Base-by-base conservation (phyloP, 2,329 filamentous ascomycete species). In the Fusarium decemcellulare region DNA sequence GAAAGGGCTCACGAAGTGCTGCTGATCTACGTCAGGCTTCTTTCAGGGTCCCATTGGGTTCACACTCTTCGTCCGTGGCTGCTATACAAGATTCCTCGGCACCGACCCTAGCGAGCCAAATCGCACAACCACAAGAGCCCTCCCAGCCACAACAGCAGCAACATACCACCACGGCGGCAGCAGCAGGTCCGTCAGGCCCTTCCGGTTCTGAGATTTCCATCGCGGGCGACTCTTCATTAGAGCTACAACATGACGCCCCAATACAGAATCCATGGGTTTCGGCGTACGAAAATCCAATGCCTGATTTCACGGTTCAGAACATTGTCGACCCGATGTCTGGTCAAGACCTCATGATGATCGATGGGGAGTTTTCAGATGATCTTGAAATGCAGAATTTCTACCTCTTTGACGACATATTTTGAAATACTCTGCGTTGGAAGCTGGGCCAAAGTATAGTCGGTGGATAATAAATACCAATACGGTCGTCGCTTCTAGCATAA, bases 271-370 rank as follows among this genome's bases (percentile, higher is more conserved):
- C 40, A 43, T 43, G 40, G 40, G 16, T 34, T 52, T 6, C 29
- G 52, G 36, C 42, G 10, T 29, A 15, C 42, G 15, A 27, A 48
- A 11, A 16, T 18, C 15, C 32, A 14, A 32, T 55, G 8, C 42
- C 48, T 4, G 37, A 61, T 32, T 55, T 55, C 29, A 36, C 36
- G n/a, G 30, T 61, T 14, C 51, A 46, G 18, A 51, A 42, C 34
- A 44, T 55, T 8, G 16, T 36, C 8, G 58, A 55, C 18, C 16
- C 42, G 6, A 32, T 46, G 16, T 27, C 36, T 18, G 23, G 43
- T 18, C 14, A 42, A 4, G 52, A 61, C 48, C 42, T 46, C 12
- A 55, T 55, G 51, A 37, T 42, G 15, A 55, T 61, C 29, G 58
- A 55, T 50, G n/a, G 32, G 5, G 50, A 61, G 30, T 34, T 55